Evolutionary conservation across 257 asterid genomes (phyloP).

Genomic region (Eustoma russellianum): DNA sequence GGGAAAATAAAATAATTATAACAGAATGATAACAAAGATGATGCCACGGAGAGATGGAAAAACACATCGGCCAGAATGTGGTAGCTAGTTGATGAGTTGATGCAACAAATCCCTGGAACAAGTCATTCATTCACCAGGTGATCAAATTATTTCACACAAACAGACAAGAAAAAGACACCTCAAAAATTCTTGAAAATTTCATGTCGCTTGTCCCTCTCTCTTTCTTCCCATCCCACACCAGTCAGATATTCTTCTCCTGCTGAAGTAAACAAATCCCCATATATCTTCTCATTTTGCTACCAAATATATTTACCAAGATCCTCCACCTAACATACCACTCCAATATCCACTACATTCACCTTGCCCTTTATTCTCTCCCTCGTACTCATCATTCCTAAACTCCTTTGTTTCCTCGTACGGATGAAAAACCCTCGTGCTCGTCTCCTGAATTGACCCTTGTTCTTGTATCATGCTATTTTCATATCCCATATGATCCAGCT

Average conservation of each 20-base stretch:
- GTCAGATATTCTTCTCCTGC: too few species aligned
- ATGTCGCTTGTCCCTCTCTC: too few species aligned
- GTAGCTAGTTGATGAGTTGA: conserved; percentile 17
- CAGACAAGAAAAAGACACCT: conserved; percentile 1
- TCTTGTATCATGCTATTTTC: conserved; percentile 7
- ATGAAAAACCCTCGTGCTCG: conserved; percentile 27
- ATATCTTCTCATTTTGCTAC: not conserved
- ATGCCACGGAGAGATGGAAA: not conserved
- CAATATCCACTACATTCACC: conserved; percentile 42
- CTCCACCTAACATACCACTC: conserved; percentile 58
- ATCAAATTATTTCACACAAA: not conserved
- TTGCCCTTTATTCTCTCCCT: conserved; percentile 34
- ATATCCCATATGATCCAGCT: conserved; percentile 14
- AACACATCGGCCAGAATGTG: conserved; percentile 3
- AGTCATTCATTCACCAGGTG: not conserved
- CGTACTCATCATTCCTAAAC: conserved; percentile 7
- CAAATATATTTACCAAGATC: conserved; percentile 29
- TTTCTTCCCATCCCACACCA: too few species aligned
- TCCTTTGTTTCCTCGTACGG: conserved; percentile 57
- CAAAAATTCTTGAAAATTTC: not conserved
- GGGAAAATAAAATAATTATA: too few species aligned
- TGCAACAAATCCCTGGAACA: conserved; percentile 11
- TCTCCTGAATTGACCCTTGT: conserved; percentile 17
- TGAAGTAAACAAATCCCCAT: too few species aligned
- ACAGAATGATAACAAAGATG: not conserved